Conservation (phyloP, 495 filamentous ascomycete genomes). For the Aspergillus ostianus region DNA sequence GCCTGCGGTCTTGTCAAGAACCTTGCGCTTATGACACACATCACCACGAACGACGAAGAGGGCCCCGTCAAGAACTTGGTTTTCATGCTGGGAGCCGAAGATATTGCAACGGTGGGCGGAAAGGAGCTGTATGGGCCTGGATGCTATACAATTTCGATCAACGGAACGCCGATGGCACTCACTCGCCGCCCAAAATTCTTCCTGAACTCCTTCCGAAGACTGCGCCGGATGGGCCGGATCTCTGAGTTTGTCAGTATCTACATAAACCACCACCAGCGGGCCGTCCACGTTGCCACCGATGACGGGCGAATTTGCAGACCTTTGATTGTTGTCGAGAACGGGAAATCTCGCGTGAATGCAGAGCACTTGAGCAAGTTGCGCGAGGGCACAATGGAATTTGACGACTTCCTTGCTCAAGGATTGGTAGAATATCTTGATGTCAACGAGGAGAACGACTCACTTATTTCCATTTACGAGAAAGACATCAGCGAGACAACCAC, state of each 20-base stretch:
- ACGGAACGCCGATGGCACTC: conserved; percentile 86
- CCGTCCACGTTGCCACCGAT: conserved; percentile 94
- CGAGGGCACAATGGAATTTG: conserved; percentile 78
- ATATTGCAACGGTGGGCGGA: conserved; percentile 69
- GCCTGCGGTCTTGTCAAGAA: conserved; percentile 98
- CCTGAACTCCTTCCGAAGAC: conserved; percentile 73
- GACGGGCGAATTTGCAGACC: conserved; percentile 95
- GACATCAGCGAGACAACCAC: conserved; percentile 79
- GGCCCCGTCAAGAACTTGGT: conserved; percentile 78
- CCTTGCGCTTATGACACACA: conserved; percentile 97
- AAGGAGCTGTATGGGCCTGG: conserved; percentile 78
- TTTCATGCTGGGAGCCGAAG: conserved; percentile 74
- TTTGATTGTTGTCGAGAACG: conserved; percentile 88
- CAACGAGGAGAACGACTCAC: conserved; percentile 95
- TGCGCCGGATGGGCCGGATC: conserved; percentile 82
- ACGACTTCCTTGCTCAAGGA: conserved; percentile 85
- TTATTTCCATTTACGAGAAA: conserved; percentile 84
- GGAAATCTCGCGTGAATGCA: conserved; percentile 71
- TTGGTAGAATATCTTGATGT: conserved; percentile 96
- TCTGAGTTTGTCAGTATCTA: conserved; percentile 95
- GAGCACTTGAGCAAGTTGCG: conserved; percentile 75
- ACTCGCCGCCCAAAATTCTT: conserved; percentile 82
- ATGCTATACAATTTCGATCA: conserved; percentile 89
- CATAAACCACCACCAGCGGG: conserved; percentile 86
- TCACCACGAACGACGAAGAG: conserved; percentile 93